phyloP scores from a whole-genome alignment of 768 basidiomycete genomes.

The Amanita phalloides region DNA sequence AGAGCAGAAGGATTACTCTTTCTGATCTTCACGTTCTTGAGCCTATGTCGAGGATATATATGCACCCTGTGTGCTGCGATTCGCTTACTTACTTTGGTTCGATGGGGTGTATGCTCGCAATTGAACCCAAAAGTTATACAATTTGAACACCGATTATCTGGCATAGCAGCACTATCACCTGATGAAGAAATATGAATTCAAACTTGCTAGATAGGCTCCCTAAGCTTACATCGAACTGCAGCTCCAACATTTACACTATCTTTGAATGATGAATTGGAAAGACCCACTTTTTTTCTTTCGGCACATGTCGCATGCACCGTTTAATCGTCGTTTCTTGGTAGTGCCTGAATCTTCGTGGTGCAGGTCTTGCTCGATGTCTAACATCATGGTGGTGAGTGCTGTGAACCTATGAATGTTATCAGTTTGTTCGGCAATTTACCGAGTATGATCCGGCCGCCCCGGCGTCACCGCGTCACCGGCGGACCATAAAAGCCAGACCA shows the following conservation, averaged over 20 bases:
- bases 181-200: conserved; percentile 2
- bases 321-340: conserved; percentile 29
- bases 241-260: neutral
- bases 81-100: conserved; percentile 31
- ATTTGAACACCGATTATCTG: conserved; percentile 43
- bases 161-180: conserved; percentile 57
- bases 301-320: conserved; percentile 38
- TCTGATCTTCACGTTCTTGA: conserved; percentile 22
- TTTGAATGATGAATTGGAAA: neutral
- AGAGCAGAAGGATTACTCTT: conserved; percentile 16
- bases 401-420: neutral
- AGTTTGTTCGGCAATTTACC: neutral
- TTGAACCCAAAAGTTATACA: conserved; percentile 35
- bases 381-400: conserved; percentile 6
- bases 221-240: conserved; percentile 28
- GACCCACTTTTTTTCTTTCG: conserved; percentile 30
- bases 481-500: neutral
- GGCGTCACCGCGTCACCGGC: neutral
- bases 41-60: neutral
- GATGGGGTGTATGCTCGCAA: conserved; percentile 46
- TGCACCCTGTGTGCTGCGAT: neutral
- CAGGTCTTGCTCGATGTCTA: conserved; percentile 8
- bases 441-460: neutral
- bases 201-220: neutral
- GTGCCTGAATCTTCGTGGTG: conserved; percentile 5